phyloP scores from a whole-genome alignment of 1,284 basidiomycete genomes.

The Amylostereum areolatum region DNA sequence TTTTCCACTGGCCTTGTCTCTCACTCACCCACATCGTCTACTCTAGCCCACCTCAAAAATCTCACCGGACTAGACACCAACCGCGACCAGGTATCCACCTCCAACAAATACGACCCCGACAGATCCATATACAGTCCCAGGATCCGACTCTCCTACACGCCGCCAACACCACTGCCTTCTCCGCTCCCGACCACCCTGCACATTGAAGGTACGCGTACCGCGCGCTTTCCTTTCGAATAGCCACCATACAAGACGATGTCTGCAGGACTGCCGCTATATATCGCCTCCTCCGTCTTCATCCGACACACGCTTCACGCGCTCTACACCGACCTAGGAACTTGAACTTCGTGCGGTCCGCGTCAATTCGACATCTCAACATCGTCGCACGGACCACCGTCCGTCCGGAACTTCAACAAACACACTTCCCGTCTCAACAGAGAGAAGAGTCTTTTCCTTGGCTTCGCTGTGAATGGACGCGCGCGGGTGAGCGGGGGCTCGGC shows the following conservation, averaged over 20 bases:
- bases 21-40: conserved; percentile 1
- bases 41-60: not conserved
- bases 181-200: conserved; percentile 64
- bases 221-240: too few relatives aligned
- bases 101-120: conserved; percentile 3
- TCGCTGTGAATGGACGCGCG: conserved; percentile 49
- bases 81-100: not conserved
- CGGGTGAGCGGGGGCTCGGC: conserved; percentile 52
- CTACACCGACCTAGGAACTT: conserved; percentile 58
- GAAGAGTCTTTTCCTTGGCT: conserved; percentile 48
- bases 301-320: conserved; percentile 69
- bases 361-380: conserved; percentile 11
- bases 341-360: conserved; percentile 37
- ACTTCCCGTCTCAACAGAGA: conserved; percentile 22
- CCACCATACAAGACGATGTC: too few relatives aligned
- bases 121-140: conserved; percentile 25
- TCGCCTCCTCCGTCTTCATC: conserved; percentile 62
- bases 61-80: conserved; percentile 1
- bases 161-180: conserved; percentile 54
- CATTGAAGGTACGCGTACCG: conserved; percentile 60
- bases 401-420: conserved; percentile 3
- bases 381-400: conserved; percentile 4
- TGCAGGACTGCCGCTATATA: conserved; percentile 62
- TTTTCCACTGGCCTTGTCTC: conserved; percentile 62
- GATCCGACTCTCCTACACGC: conserved; percentile 45